phyloP scores from a whole-genome alignment of 371 early-diverging fungal species.

The Batkoa obscura region DNA sequence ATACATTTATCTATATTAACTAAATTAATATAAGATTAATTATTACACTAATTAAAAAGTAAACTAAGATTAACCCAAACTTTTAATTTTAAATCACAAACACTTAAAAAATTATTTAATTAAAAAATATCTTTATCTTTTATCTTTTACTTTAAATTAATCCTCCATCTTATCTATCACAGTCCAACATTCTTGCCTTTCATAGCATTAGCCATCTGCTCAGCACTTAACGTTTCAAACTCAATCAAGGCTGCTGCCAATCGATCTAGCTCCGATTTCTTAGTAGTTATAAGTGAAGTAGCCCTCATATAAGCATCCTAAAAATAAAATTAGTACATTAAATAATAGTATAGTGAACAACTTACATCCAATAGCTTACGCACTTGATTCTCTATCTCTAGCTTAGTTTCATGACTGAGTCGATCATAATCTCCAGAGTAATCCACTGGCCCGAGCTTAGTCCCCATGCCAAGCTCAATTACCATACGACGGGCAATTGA shows the following conservation, averaged over 20 bases:
- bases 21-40: too few relatives aligned
- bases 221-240: slow-evolving; percentile 74
- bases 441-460: slow-evolving; percentile 37
- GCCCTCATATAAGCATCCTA: slow-evolving; percentile 42
- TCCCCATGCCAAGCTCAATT: slow-evolving; percentile 82
- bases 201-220: slow-evolving; percentile 65
- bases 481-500: slow-evolving; percentile 85
- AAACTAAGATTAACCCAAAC: too few relatives aligned
- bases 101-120: too few relatives aligned
- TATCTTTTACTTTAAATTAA: too few relatives aligned
- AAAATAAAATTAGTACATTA: not conserved
- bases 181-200: slow-evolving; percentile 19
- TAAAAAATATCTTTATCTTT: too few relatives aligned
- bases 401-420: slow-evolving; percentile 51
- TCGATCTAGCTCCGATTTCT: slow-evolving; percentile 72
- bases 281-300: slow-evolving; percentile 37
- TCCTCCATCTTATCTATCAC: too few relatives aligned
- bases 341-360: not conserved
- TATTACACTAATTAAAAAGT: too few relatives aligned
- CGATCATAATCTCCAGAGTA: slow-evolving; percentile 35
- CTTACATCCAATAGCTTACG: slow-evolving; percentile 39
- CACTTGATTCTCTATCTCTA: slow-evolving; percentile 70
- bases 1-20: too few relatives aligned
- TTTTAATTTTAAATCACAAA: too few relatives aligned
- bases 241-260: slow-evolving; percentile 82